Evolutionary conservation across 352 stramenopile species (phyloP), one percentile per base, ranked within the genome.

Genomic region (Phytophthora palmivora): DNA sequence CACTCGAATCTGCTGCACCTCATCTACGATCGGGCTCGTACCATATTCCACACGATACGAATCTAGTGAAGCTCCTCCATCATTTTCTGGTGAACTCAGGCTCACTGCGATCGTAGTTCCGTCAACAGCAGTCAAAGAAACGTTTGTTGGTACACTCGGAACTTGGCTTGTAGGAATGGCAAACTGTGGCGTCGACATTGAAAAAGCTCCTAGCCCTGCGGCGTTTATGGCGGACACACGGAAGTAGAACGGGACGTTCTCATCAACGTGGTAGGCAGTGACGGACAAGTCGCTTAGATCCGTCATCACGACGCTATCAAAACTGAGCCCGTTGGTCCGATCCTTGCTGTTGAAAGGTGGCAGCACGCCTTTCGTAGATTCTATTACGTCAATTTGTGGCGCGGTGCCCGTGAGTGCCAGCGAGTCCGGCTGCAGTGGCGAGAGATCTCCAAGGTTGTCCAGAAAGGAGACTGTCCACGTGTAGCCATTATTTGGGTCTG

Each of bases 231-330:
- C 96, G 6, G 85, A 92, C 16, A 98, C 95, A 14, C 93, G 84
- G 50, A 98, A 93, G 67, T 97, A 99, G 59, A 98, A 99, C 9
- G 91, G 80, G 6, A 99, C 90, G 26, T 97, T 97, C 48, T 98
- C 87, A 36, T 98, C 90, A 2, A 99, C 77, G 10, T 90, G 77
- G 24, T 81, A 74, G 5, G 97, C 88, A 1, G 78, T 88, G 43
- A 95, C 69, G 1, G 78, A 74, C n/a, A 98, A 68, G 43, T 94
- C 75, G 38, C 82, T 91, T 19, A 98, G 57, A 56, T 98, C 92
- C 0, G 91, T 96, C 14, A 98, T 46, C 4, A 97, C 69, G 6
- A 81, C 70, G 14, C 88, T 96, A 32, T 94, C 94, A 49, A 97
- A 90, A 19, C 89, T 93, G 9, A 97, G 46, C 15, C 79, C 81